A percentile compares a stretch with the other conserved stretches of the same genome.
Conservation (phyloP, 257 asterid genomes). For the Lycium ferocissimum region DNA sequence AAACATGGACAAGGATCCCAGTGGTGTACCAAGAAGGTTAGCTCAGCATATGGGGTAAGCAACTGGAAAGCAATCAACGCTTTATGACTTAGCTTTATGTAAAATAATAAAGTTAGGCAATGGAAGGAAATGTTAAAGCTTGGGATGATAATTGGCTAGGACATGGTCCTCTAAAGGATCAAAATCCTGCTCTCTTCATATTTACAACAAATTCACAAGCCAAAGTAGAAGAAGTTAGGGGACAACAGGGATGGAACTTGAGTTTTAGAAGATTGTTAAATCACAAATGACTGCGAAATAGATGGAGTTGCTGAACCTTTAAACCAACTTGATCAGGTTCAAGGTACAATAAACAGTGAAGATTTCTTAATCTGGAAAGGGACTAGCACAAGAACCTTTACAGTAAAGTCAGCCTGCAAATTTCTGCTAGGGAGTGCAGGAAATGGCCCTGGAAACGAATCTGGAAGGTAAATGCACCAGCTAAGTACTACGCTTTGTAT, state of each 20-base stretch:
- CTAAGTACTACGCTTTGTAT: too few species aligned
- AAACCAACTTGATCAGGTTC: neutral
- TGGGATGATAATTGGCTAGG: neutral
- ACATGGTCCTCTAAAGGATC: neutral
- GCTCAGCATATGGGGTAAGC: neutral
- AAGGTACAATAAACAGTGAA: neutral
- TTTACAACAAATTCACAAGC: neutral
- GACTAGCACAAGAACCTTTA: too few species aligned
- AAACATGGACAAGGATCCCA: neutral
- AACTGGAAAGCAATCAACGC: neutral
- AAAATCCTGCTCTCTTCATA: too few species aligned
- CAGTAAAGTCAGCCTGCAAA: too few species aligned
- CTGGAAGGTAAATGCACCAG: too few species aligned
- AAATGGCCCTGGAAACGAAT: too few species aligned
- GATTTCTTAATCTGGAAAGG: too few species aligned
- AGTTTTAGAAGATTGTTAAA: neutral
- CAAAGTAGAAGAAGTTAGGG: neutral
- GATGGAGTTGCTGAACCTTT: neutral
- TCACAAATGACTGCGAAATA: neutral
- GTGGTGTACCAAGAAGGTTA: neutral
- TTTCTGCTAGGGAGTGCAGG: too few species aligned
- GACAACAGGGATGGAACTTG: neutral
- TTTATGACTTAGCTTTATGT: neutral
- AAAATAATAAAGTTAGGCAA: neutral
- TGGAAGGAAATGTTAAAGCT: neutral